Percentiles rank a stretch among this genome's conserved stretches.
These are phyloP conservation scores for Russula lepida DNA, from an alignment of 768 basidiomycete species.

Conservation along the genomic window DNA sequence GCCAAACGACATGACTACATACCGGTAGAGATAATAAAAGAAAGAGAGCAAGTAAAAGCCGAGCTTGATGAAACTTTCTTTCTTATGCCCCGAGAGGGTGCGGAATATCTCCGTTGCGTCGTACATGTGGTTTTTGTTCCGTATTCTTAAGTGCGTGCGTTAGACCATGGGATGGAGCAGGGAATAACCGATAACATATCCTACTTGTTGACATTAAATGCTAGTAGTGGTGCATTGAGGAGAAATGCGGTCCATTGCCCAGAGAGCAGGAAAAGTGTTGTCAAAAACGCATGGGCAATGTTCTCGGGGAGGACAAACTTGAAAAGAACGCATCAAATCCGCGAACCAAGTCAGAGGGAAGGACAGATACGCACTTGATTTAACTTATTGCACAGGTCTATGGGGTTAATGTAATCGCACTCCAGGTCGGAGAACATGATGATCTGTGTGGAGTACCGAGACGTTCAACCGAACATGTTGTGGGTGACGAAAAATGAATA, in stretches of 20 bases:
- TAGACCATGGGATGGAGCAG: neutral
- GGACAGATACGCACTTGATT: constrained; percentile 60
- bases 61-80: constrained; percentile 91
- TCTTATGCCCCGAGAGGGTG: constrained; percentile 88
- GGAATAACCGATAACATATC: constrained; percentile 25
- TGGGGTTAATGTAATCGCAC: constrained; percentile 99
- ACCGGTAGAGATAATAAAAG: constrained; percentile 90
- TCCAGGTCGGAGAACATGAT: constrained; percentile 99
- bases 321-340: neutral
- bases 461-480: neutral
- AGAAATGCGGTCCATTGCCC: constrained; percentile 95
- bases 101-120: constrained; percentile 99
- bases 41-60: constrained; percentile 88
- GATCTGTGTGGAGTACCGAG: constrained; percentile 48
- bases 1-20: constrained; percentile 25
- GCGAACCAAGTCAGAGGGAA: neutral
- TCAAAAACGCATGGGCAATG: constrained; percentile 86
- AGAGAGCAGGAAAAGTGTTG: constrained; percentile 81
- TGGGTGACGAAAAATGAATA: constrained; percentile 22
- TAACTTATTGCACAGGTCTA: constrained; percentile 99
- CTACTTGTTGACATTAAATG: constrained; percentile 91
- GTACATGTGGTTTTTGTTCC: constrained; percentile 93
- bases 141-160: constrained; percentile 48
- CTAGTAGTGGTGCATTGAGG: constrained; percentile 81
- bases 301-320: constrained; percentile 98